phyloP scores from a whole-genome alignment of 352 stramenopile genomes.

The Phytophthora tentaculata region DNA sequence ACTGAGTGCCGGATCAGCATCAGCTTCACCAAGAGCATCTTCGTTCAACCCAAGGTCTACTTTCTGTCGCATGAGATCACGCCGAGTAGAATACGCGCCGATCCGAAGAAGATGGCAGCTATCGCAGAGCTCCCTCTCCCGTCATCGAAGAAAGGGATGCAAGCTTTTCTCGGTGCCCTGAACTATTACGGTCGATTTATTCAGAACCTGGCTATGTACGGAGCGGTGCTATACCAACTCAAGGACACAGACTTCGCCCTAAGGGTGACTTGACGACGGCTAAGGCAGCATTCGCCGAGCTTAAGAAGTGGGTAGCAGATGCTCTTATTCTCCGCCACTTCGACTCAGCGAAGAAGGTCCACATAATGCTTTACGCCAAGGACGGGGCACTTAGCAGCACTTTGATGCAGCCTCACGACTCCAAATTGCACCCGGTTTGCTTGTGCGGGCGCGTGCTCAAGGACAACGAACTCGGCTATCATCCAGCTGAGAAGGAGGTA shows the following conservation, averaged over 20 bases:
- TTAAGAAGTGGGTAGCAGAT: neutral
- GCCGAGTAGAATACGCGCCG: neutral
- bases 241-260: neutral
- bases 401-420: neutral
- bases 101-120: neutral
- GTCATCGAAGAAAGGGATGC: neutral
- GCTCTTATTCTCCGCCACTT: neutral
- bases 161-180: neutral
- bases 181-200: slow-evolving; percentile 11
- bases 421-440: neutral
- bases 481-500: no score
- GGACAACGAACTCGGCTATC: no score
- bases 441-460: no score
- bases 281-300: neutral
- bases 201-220: neutral
- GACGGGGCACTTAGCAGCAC: neutral
- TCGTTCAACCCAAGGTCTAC: neutral
- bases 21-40: slow-evolving; percentile 11
- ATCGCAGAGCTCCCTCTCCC: neutral
- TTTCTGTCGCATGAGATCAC: neutral
- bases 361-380: slow-evolving; percentile 4
- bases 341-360: neutral
- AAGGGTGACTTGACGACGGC: neutral
- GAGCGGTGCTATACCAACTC: neutral
- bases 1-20: slow-evolving; percentile 5